Percentiles rank a stretch among this genome's conserved stretches.
Conservation (phyloP, 805 yeast genomes). For the Tetrapisispora taiwanensis region DNA sequence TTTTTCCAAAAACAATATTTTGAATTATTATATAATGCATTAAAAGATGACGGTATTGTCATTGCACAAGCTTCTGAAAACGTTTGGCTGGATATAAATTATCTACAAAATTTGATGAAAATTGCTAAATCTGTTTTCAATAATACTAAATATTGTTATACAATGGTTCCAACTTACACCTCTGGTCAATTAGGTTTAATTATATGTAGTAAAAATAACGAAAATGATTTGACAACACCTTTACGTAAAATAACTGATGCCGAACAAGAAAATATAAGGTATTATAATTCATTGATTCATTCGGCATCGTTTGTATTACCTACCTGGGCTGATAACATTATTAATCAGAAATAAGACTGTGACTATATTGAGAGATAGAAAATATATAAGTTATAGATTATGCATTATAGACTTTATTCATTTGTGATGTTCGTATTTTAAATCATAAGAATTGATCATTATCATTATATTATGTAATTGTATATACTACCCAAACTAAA, state of each 20-base stretch:
- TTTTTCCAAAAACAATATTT: conserved; percentile 75
- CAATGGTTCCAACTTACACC: conserved; percentile 81
- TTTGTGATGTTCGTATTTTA: neutral
- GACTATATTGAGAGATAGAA: neutral
- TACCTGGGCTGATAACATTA: conserved; percentile 52
- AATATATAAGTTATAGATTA: neutral
- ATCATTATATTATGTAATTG: neutral
- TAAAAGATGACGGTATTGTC: conserved; percentile 55
- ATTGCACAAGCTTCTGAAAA: conserved; percentile 74
- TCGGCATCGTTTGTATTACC: conserved; percentile 68
- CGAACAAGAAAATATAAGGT: conserved; percentile 45
- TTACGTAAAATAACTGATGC: conserved; percentile 36
- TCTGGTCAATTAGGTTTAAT: conserved; percentile 80
- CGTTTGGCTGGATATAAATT: conserved; percentile 59
- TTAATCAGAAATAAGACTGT: conserved; percentile 7
- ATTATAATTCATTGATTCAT: conserved; percentile 61
- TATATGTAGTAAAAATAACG: conserved; percentile 52
- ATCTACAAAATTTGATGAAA: conserved; percentile 37
- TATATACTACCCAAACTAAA: neutral
- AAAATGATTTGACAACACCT: conserved; percentile 41
- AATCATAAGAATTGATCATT: neutral
- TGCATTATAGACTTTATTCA: neutral
- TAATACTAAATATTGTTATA: conserved; percentile 56
- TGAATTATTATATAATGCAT: conserved; percentile 51
- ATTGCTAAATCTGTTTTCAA: conserved; percentile 49